phyloP scores from a whole-genome alignment of 1,284 basidiomycete species.

The Phylloporus gajari region DNA sequence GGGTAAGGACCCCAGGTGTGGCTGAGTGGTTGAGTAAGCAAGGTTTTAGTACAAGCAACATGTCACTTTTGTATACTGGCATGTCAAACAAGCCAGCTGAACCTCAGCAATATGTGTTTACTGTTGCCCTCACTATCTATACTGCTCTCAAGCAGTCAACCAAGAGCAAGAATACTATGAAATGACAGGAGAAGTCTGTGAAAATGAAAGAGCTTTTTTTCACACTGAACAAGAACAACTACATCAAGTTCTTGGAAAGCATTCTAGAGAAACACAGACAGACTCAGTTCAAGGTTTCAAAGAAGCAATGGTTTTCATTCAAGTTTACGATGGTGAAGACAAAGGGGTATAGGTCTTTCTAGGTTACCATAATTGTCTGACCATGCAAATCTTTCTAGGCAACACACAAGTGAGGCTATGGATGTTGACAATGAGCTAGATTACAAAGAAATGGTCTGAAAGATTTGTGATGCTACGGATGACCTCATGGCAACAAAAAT shows the following conservation, averaged over 20 bases:
- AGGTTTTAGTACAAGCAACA: too few relatives aligned
- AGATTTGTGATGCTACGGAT: background rate
- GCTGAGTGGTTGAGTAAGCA: too few relatives aligned
- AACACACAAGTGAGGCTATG: background rate
- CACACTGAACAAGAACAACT: too few relatives aligned
- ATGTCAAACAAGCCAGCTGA: too few relatives aligned
- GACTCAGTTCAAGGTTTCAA: slow-evolving; percentile 9
- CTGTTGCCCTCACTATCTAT: too few relatives aligned
- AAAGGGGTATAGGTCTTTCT: background rate
- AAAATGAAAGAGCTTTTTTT: too few relatives aligned
- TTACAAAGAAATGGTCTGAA: slow-evolving; percentile 11
- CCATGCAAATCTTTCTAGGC: background rate
- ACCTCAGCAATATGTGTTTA: background rate
- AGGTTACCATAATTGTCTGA: background rate
- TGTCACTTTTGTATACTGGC: too few relatives aligned
- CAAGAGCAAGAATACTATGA: too few relatives aligned
- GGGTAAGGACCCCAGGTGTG: too few relatives aligned
- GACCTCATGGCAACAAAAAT: too few relatives aligned
- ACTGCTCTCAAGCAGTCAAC: too few relatives aligned
- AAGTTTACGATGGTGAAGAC: background rate
- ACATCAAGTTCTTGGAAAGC: slow-evolving; percentile 10
- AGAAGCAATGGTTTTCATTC: background rate
- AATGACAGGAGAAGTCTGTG: too few relatives aligned
- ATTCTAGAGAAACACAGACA: slow-evolving; percentile 19
- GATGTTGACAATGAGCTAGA: slow-evolving; percentile 11